phyloP scores from a whole-genome alignment of 305 asterid genomes.

The Fraxinus baroniana region DNA sequence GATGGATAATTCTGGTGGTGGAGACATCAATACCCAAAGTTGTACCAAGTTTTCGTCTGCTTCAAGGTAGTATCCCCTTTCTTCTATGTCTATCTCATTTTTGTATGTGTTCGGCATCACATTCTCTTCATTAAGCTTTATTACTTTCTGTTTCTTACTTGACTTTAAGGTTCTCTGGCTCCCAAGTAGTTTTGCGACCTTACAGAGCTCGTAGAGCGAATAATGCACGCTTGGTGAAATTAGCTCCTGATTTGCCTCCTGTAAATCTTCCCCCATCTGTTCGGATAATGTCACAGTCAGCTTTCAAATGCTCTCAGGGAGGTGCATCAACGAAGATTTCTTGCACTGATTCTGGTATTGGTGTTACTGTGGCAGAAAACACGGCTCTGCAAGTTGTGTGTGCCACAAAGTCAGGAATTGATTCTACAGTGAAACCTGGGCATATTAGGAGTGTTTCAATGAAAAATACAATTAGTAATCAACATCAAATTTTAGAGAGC shows the following conservation, averaged over 20 bases:
- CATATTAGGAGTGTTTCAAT: conserved; percentile 26
- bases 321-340: conserved; percentile 30
- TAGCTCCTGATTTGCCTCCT: conserved; percentile 93
- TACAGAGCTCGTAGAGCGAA: conserved; percentile 66
- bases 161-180: conserved; percentile 47
- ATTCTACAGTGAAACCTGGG: conserved; percentile 36
- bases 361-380: conserved; percentile 28
- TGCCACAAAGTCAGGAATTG: conserved; percentile 27
- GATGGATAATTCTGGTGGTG: conserved; percentile 31
- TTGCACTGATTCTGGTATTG: conserved; percentile 29
- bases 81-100: conserved; percentile 18
- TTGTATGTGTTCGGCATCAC: conserved; percentile 15
- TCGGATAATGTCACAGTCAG: conserved; percentile 80
- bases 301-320: conserved; percentile 60
- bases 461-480: conserved; percentile 32
- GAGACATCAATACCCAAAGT: conserved; percentile 37
- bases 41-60: conserved; percentile 43
- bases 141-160: conserved; percentile 22
- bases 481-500: conserved; percentile 36
- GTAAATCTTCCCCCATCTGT: conserved; percentile 98
- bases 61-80: conserved; percentile 52
- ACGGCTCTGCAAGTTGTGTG: conserved; percentile 28
- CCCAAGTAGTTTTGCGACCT: conserved; percentile 51
- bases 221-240: conserved; percentile 66
- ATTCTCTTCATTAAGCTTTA: conserved; percentile 27